phyloP scores from a whole-genome alignment of 169 alveolate genomes.

The Cryptosporidium ryanae region DNA sequence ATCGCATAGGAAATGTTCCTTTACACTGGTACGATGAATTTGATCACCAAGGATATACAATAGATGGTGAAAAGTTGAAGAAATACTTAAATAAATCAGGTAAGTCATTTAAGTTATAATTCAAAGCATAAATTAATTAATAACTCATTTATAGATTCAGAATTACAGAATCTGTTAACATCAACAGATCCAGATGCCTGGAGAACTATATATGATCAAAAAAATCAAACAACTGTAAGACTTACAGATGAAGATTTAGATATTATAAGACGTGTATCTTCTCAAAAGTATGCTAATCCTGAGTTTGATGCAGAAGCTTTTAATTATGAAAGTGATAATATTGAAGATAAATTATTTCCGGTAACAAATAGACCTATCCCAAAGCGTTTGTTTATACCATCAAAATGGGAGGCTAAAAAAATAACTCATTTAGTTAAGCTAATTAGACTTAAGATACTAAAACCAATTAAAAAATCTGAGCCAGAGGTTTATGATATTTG shows the following conservation, averaged over 20 bases:
- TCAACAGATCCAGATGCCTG: constrained; percentile 93
- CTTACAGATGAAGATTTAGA: constrained; percentile 91
- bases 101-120: constrained; percentile 39
- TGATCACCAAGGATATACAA: constrained; percentile 90
- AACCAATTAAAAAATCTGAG: constrained; percentile 52
- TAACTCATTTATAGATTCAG: constrained; percentile 62
- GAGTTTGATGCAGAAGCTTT: constrained; percentile 82
- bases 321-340: constrained; percentile 77
- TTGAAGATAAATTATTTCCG: constrained; percentile 83
- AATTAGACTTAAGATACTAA: constrained; percentile 74
- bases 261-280: constrained; percentile 81
- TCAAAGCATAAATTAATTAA: neutral
- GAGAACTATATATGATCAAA: constrained; percentile 90
- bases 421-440: constrained; percentile 84
- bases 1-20: constrained; percentile 89
- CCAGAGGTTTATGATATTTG: constrained; percentile 85
- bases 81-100: constrained; percentile 83
- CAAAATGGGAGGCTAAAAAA: constrained; percentile 90
- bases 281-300: constrained; percentile 82
- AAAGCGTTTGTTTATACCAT: constrained; percentile 89
- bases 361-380: constrained; percentile 85
- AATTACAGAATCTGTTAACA: constrained; percentile 83
- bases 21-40: constrained; percentile 88
- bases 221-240: constrained; percentile 87
- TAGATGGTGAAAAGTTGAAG: constrained; percentile 84